Conservation (phyloP, 2,329 filamentous ascomycete genomes). For the Fusarium tuaranense region DNA sequence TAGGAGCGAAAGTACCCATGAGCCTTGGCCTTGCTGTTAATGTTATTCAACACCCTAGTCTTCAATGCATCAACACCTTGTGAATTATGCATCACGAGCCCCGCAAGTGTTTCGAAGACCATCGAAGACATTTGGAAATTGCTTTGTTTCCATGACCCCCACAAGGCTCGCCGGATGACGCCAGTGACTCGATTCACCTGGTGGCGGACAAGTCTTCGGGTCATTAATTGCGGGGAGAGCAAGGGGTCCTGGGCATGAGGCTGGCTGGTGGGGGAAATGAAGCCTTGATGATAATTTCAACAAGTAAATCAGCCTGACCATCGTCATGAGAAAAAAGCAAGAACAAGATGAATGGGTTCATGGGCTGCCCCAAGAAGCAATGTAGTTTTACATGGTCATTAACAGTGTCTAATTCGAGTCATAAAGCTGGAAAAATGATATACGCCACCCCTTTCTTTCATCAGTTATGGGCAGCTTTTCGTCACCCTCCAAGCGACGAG, state of each 20-base stretch:
- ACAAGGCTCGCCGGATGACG: conserved; percentile 23
- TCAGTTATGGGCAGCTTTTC: conserved; percentile 63
- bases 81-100: conserved; percentile 1
- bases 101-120: not conserved
- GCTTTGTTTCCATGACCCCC: conserved; percentile 3
- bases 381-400: conserved; percentile 31
- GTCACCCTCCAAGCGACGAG: conserved; percentile 74
- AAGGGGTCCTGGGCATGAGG: conserved; percentile 15
- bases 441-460: conserved; percentile 21
- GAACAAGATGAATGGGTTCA: conserved; percentile 7
- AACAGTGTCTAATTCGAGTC: conserved; percentile 30
- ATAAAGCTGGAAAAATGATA: conserved; percentile 24
- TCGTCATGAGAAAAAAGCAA: conserved; percentile 1
- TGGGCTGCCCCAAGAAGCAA: conserved; percentile 18
- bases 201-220: conserved; percentile 11
- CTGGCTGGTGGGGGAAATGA: conserved; percentile 17
- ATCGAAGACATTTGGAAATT: not conserved
- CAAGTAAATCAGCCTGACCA: not conserved
- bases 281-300: not conserved
- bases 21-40: not conserved
- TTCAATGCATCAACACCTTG: not conserved
- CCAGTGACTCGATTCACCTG: conserved; percentile 7
- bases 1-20: not conserved
- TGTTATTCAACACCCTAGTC: not conserved
- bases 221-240: conserved; percentile 17